Base-by-base conservation (phyloP, 2,329 filamentous ascomycete species). In the Bipolaris bicolor region DNA sequence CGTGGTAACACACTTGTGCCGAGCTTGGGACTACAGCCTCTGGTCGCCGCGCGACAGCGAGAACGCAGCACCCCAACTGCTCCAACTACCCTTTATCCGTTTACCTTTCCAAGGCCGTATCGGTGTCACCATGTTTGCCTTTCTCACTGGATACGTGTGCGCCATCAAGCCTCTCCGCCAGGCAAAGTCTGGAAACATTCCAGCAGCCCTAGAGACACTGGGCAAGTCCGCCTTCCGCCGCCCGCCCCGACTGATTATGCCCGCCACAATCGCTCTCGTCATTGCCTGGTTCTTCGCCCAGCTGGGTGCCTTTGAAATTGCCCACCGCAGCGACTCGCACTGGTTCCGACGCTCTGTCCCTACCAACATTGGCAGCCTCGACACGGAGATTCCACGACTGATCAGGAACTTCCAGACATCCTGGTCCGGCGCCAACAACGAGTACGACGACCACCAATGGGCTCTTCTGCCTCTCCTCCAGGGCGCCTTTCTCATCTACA, bases 381-480 rank as follows among this genome's bases (percentile, higher is more conserved):
- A 70, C 48, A 72, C 76, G 13, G 82, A 84, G 60, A 62, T 84
- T 6, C 61, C 72, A 29, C 72, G 80, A 16, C 67, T 84, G 34
- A 77, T 81, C 52, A 65, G 68, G 56, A 79, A 79, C 58, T 81
- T 82, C 61, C 72, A 82, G 22, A 76, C 71, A 9, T 80, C 78
- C 10, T 85, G 83, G 83, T 82, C 81, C 11, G 80, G 76, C 50
- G 79, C 78, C 1, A 80, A 79, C 64, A 83, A 82, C 71, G 74
- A 79, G 7, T 84, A 82, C 52, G 83, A 85, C 64, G 78, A 83
- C 54, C 82, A 84, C 58, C 83, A 84, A 64, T 85, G 83, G 83
- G 81, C 82, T 3, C 77, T 84, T 64, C 70, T 82, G 26, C 81
- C 80, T 11, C 70, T 84, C 46, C 68, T 84, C 5, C 72, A 80